Evolutionary conservation across 176 grass and related monocot species (phyloP), one percentile per base, ranked within the genome.

Genomic region (Eragrostis nindensis): DNA sequence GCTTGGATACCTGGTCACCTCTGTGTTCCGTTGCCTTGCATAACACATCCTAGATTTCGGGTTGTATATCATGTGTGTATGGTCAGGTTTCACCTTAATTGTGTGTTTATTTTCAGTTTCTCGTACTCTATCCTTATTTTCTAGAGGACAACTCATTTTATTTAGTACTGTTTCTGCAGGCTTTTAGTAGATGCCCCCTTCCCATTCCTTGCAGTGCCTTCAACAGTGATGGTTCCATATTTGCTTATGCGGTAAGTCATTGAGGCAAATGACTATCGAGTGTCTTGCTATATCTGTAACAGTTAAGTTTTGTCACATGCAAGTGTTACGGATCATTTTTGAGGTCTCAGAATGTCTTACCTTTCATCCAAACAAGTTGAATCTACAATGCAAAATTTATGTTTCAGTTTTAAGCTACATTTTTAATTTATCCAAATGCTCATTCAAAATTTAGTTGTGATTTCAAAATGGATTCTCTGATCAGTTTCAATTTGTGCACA

Each of bases 181-280:
- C 90, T 71, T 94, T 94, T 79, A 70, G 87, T 76, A 90, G 95
- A 76, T 94, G 92, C 27, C 90, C 89, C 65, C 79, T 77, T 87
- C 92, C 95, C 24, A 98, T 98, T 76, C 70, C 95, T 50, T 98
- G 95, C 86, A 92, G 95, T 80, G 75, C 92, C 77, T 98, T 94
- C 81, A 98, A 94, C 85, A 87, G 84, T 69, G 95, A 98, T 87
- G 95, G 95, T 44, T 94, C 95, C 57, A 94, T 98, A 82, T 98
- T 81, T 92, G 92, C 95, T 42, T 97, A 97, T 87, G 92, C 90
- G 26, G 95, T 97, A 77, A 93, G 92, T 85, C 16, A 10, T 24
- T 61, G 65, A 64, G 43, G 61, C 26, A 77, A 78, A 3, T 79
- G 14, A 80, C 62, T 32, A 17, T 62, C 62, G 8, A 21, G 21